phyloP scores from a whole-genome alignment of 306 rosid species.

The Cotoneaster glaucophyllus region DNA sequence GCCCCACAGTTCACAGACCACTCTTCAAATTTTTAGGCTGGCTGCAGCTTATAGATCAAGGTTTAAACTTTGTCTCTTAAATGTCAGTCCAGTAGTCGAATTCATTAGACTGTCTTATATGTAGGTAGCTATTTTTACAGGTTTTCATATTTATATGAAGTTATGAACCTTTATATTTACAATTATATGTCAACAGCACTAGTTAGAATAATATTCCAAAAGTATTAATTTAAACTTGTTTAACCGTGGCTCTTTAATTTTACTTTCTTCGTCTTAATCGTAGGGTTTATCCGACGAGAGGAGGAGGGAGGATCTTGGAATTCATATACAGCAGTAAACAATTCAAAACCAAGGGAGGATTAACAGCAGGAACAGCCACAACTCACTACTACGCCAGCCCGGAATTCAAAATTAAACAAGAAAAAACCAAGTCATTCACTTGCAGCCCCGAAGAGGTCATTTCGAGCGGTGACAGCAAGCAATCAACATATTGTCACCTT shows the following conservation, averaged over 20 bases:
- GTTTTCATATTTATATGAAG: not conserved
- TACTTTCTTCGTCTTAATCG: not conserved
- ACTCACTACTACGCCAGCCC: constrained; percentile 85
- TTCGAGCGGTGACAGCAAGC: constrained; percentile 64
- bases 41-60: constrained; percentile 91
- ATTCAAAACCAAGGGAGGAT: constrained; percentile 67
- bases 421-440: constrained; percentile 57
- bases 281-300: constrained; percentile 66
- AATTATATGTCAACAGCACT: not conserved
- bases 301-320: constrained; percentile 75
- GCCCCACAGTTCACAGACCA: constrained; percentile 74
- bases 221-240: not conserved
- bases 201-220: not conserved
- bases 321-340: constrained; percentile 81
- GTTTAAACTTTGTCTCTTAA: constrained; percentile 14
- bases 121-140: not conserved
- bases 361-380: constrained; percentile 79
- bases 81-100: not conserved
- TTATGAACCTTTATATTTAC: not conserved
- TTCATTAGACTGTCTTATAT: not conserved
- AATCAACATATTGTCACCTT: constrained; percentile 86
- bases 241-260: not conserved
- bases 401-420: constrained; percentile 83
- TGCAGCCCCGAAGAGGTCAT: constrained; percentile 89
- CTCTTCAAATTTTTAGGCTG: constrained; percentile 76